Evolutionary conservation across 2,329 filamentous ascomycete genomes (phyloP).

Genomic region (Cladophialophora exuberans): DNA sequence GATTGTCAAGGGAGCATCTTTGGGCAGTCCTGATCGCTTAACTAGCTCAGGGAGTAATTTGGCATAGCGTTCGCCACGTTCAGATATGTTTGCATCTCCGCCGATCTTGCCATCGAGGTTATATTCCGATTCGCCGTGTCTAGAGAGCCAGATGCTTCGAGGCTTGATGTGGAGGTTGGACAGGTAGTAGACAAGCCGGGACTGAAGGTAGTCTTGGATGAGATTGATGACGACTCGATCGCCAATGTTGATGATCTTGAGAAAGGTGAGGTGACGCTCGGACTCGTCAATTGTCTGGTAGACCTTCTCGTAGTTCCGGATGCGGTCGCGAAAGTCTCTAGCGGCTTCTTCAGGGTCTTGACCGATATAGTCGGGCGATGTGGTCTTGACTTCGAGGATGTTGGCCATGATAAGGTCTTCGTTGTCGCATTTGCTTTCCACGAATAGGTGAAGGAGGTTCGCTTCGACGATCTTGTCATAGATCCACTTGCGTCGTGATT

Average conservation of each 20-base stretch:
- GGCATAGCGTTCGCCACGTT: conserved; percentile 85
- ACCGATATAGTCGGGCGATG: conserved; percentile 82
- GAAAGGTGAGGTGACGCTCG: conserved; percentile 85
- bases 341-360: conserved; percentile 93
- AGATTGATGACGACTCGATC: conserved; percentile 93
- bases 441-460: conserved; percentile 84
- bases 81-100: conserved; percentile 84
- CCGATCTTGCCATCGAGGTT: conserved; percentile 91
- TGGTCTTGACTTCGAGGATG: conserved; percentile 95
- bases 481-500: conserved; percentile 87
- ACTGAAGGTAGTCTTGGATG: conserved; percentile 95
- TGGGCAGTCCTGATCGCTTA: conserved; percentile 79
- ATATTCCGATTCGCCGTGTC: conserved; percentile 94
- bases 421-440: conserved; percentile 96
- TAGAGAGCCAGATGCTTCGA: conserved; percentile 92
- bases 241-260: conserved; percentile 96
- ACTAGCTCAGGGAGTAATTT: conserved; percentile 82
- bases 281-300: conserved; percentile 93
- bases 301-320: conserved; percentile 95
- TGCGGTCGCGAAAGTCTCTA: conserved; percentile 88
- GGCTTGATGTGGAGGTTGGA: conserved; percentile 99
- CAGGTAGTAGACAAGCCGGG: conserved; percentile 93
- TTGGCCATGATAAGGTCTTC: conserved; percentile 98
- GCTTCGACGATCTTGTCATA: conserved; percentile 74
- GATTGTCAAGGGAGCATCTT: conserved; percentile 65